A percentile compares a stretch with the other conserved stretches of the same genome.
Conservation (phyloP, 495 filamentous ascomycete species). For the Podospora australis region DNA sequence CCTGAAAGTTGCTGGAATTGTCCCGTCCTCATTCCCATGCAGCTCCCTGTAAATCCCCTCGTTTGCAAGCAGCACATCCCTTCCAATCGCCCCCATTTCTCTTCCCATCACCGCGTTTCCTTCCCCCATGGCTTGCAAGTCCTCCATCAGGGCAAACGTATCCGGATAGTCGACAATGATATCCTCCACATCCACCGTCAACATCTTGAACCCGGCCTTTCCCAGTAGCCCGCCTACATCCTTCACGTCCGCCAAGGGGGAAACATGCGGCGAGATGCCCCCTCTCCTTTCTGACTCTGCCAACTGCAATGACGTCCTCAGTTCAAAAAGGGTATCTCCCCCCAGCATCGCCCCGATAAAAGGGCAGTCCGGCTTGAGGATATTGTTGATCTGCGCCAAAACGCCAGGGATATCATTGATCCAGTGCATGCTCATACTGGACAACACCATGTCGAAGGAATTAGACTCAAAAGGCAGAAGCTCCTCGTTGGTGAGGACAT, state of each 20-base stretch:
- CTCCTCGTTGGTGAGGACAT: slow-evolving; percentile 64
- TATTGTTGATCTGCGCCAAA: slow-evolving; percentile 68
- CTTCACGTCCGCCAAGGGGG: slow-evolving; percentile 83
- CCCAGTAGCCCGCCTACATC: slow-evolving; percentile 86
- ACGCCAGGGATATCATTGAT: slow-evolving; percentile 89
- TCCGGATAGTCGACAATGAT: slow-evolving; percentile 94
- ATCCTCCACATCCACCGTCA: slow-evolving; percentile 96
- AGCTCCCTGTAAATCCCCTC: slow-evolving; percentile 84
- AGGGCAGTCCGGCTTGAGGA: slow-evolving; percentile 84
- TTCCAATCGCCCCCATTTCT: slow-evolving; percentile 63
- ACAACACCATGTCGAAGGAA: slow-evolving; percentile 82
- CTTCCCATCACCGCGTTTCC: slow-evolving; percentile 77
- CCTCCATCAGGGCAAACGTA: slow-evolving; percentile 83
- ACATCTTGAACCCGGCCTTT: slow-evolving; percentile 85
- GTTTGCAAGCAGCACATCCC: slow-evolving; percentile 81
- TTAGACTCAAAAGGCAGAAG: slow-evolving; percentile 68
- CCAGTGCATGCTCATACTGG: slow-evolving; percentile 89
- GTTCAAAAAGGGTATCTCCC: slow-evolving; percentile 88
- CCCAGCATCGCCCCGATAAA: slow-evolving; percentile 96
- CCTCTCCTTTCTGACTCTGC: slow-evolving; percentile 84
- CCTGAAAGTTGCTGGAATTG: slow-evolving; percentile 81
- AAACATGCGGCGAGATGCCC: slow-evolving; percentile 80
- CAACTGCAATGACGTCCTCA: slow-evolving; percentile 88
- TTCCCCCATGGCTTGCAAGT: slow-evolving; percentile 93
- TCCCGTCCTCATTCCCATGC: slow-evolving; percentile 64